These are phyloP conservation scores for Meyerozyma athensensis DNA, from an alignment of 1,139 yeast genomes.

Conservation along the genomic window DNA sequence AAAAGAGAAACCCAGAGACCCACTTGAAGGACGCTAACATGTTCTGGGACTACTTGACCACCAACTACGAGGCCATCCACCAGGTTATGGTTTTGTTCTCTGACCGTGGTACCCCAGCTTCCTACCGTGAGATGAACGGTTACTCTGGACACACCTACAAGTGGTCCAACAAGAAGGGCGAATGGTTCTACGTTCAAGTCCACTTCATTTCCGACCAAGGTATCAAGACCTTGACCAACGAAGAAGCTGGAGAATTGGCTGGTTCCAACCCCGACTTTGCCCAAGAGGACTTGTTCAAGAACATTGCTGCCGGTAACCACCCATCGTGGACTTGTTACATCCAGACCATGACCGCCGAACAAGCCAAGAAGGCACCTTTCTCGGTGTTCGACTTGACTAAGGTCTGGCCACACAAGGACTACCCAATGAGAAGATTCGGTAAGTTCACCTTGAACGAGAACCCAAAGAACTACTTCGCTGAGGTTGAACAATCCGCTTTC, in stretches of 20 bases:
- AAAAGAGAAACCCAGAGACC: conserved; percentile 61
- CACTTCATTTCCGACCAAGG: conserved; percentile 64
- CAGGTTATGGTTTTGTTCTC: conserved; percentile 62
- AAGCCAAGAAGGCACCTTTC: conserved; percentile 55
- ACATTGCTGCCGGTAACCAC: conserved; percentile 53
- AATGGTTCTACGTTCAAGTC: conserved; percentile 62
- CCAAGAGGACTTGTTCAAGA: conserved; percentile 52
- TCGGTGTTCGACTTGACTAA: conserved; percentile 70
- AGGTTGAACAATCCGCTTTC: conserved; percentile 78
- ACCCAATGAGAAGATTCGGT: conserved; percentile 73
- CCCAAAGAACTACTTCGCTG: conserved; percentile 76
- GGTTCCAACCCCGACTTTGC: conserved; percentile 63
- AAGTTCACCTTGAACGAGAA: conserved; percentile 64
- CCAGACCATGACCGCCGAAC: conserved; percentile 69
- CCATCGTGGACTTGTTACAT: conserved; percentile 66
- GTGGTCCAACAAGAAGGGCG: conserved; percentile 61
- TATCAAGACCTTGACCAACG: conserved; percentile 49
- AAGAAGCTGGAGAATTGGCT: conserved; percentile 51
- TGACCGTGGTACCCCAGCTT: conserved; percentile 70
- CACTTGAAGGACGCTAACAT: conserved; percentile 48
- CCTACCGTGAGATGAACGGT: conserved; percentile 64
- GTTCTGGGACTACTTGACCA: conserved; percentile 67
- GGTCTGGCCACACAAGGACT: conserved; percentile 76
- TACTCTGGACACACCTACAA: conserved; percentile 76
- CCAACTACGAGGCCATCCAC: conserved; percentile 60